phyloP scores from a whole-genome alignment of 164 flowering plant genomes.

The Akebia trifoliata region DNA sequence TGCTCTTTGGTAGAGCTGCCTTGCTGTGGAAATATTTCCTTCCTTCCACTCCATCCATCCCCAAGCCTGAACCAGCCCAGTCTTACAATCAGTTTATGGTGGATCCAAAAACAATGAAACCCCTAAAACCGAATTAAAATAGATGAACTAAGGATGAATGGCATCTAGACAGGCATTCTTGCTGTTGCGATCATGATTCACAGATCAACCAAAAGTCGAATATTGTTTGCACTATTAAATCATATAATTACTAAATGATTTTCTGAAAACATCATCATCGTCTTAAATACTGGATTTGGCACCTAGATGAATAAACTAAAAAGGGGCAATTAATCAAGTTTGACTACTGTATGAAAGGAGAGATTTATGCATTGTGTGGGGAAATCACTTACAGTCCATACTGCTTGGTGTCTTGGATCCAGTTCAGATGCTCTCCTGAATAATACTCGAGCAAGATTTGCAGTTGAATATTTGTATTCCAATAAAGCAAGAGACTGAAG shows the following conservation, averaged over 20 bases:
- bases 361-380: not conserved
- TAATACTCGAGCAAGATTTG: constrained; percentile 74
- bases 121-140: not conserved
- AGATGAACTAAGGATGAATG: too few relatives aligned
- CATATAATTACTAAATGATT: not conserved
- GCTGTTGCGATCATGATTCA: not conserved
- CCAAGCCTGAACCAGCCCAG: constrained; percentile 66
- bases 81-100: constrained; percentile 10
- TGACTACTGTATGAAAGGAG: not conserved
- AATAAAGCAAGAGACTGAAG: constrained; percentile 91
- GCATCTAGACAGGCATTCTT: too few relatives aligned
- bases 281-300: too few relatives aligned
- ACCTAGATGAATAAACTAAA: not conserved
- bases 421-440: constrained; percentile 79
- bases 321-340: not conserved
- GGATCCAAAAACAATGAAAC: not conserved
- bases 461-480: constrained; percentile 76
- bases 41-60: constrained; percentile 99
- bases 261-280: not conserved
- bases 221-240: not conserved
- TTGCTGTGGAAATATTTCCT: constrained; percentile 73
- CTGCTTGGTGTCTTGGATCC: constrained; percentile 89
- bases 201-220: not conserved
- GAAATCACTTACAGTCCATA: constrained; percentile 69
- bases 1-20: constrained; percentile 77